Evolutionary conservation across 2,329 filamentous ascomycete genomes (phyloP).

Genomic region (Pseudogymnoascus sp.): DNA sequence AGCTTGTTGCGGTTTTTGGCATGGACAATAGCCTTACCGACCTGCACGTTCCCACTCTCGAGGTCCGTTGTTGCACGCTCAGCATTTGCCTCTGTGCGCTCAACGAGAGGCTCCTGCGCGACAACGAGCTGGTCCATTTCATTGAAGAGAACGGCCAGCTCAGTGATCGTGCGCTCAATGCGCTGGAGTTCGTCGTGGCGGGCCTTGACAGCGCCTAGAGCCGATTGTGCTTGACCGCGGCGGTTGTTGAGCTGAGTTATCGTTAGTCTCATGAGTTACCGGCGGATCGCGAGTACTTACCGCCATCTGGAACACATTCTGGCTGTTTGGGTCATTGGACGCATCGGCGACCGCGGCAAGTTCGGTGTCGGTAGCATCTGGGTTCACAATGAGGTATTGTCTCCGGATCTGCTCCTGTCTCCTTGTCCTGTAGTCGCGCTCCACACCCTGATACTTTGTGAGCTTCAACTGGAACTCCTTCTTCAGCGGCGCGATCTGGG

Average conservation of each 20-base stretch:
- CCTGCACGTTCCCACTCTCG: conserved; percentile 61
- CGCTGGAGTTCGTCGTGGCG: conserved; percentile 77
- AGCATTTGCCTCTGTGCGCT: conserved; percentile 57
- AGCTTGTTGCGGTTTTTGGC: conserved; percentile 63
- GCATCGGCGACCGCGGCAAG: conserved; percentile 60
- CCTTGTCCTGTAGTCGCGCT: conserved; percentile 61
- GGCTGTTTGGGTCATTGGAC: conserved; percentile 65
- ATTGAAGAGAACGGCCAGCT: conserved; percentile 64
- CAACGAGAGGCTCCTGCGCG: conserved; percentile 60
- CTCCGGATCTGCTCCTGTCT: conserved; percentile 73
- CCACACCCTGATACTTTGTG: conserved; percentile 62
- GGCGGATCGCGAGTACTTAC: conserved; percentile 42
- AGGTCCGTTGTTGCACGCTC: conserved; percentile 59
- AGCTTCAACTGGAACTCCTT: conserved; percentile 65
- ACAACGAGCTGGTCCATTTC: conserved; percentile 69
- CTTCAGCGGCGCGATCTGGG: conserved; percentile 66
- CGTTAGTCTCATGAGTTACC: neutral
- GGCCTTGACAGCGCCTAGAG: conserved; percentile 71
- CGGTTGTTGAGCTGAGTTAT: conserved; percentile 46
- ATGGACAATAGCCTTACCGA: conserved; percentile 59
- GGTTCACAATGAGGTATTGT: conserved; percentile 76
- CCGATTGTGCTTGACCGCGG: conserved; percentile 62
- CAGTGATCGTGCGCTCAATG: conserved; percentile 67
- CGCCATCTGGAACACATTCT: conserved; percentile 76
- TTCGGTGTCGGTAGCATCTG: conserved; percentile 70